Evolutionary conservation across 192 early-diverging fungal species (phyloP).

Genomic region (Chytriomyces sp.): DNA sequence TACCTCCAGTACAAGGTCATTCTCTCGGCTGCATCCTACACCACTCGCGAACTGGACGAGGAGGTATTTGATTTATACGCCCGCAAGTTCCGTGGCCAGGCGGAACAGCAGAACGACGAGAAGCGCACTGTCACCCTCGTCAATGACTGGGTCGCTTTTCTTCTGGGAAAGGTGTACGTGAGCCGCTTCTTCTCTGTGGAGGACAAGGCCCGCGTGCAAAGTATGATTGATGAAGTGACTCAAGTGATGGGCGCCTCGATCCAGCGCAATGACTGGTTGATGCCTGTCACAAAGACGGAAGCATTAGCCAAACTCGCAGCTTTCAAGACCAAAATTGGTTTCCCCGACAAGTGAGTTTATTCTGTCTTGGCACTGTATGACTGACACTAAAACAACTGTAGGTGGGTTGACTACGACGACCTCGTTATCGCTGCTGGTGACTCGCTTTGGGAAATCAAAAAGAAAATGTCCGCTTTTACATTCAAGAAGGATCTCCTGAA

Average conservation of each 20-base stretch:
- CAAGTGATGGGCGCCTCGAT: conserved; percentile 15
- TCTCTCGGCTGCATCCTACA: neutral
- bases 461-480: conserved; percentile 2
- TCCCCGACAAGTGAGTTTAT: conserved; percentile 41
- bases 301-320: conserved; percentile 26
- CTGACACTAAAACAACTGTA: too few species aligned
- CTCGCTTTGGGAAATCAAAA: conserved; percentile 11
- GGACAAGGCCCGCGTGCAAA: conserved; percentile 7
- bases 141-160: conserved; percentile 15
- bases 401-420: conserved; percentile 28
- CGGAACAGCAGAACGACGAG: conserved; percentile 19
- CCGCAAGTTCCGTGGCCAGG: conserved; percentile 17
- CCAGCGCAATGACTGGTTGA: conserved; percentile 28
- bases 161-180: conserved; percentile 20
- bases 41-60: conserved; percentile 4
- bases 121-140: conserved; percentile 6
- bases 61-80: conserved; percentile 18
- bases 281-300: conserved; percentile 31
- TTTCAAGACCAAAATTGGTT: conserved; percentile 40
- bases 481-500: neutral
- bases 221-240: conserved; percentile 17
- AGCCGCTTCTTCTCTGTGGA: conserved; percentile 1
- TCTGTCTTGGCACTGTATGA: too few species aligned
- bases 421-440: neutral
- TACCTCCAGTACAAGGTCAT: conserved; percentile 23